phyloP scores from a whole-genome alignment of 805 yeast genomes.

The Wickerhamomyces xylosicus region DNA sequence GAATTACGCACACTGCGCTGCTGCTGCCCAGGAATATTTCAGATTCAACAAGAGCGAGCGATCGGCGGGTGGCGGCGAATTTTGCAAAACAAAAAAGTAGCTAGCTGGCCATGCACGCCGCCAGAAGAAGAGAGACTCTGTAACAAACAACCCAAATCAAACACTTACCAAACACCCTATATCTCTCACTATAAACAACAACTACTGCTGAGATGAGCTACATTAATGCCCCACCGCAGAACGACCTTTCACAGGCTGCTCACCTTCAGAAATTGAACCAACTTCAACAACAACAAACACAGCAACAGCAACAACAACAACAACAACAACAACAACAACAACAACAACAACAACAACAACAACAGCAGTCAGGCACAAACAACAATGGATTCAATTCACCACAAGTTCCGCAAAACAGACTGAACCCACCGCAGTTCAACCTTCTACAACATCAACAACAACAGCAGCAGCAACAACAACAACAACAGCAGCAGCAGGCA shows the following conservation, averaged over 20 bases:
- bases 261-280: conserved; percentile 12
- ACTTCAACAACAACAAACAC: conserved; percentile 13
- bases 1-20: no score
- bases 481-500: conserved; percentile 9
- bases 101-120: no score
- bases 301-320: conserved; percentile 6
- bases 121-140: no score
- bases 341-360: conserved; percentile 19
- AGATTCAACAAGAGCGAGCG: not conserved
- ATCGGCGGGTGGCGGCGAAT: not conserved
- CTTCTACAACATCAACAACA: conserved; percentile 6
- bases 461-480: conserved; percentile 7
- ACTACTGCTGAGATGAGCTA: conserved; percentile 9
- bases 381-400: conserved; percentile 4
- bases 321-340: conserved; percentile 16
- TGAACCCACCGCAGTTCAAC: conserved; percentile 8
- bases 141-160: not conserved
- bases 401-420: conserved; percentile 9
- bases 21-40: no score
- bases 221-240: conserved; percentile 12
- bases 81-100: not conserved
- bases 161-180: not conserved
- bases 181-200: no score
- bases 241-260: conserved; percentile 9
- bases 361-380: conserved; percentile 4